Evolutionary conservation across 2,329 filamentous ascomycete genomes (phyloP), one percentile per base, ranked within the genome.

Genomic region (Paraconiothyrium sp.): DNA sequence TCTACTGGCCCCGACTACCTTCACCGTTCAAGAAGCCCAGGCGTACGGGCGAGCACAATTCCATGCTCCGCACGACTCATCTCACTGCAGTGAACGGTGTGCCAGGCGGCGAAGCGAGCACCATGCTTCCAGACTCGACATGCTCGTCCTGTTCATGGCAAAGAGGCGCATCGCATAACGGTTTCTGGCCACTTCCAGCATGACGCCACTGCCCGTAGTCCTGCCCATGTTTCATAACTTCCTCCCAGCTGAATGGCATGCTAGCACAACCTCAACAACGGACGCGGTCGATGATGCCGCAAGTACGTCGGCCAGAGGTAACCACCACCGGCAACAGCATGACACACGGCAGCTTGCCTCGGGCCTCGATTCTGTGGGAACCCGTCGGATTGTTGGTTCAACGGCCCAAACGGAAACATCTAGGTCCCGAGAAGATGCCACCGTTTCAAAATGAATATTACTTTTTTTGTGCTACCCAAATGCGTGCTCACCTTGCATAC

Each of bases 21-120:
- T 55, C 52, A 55, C 52, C 52, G 39, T 55, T 55, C 39, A 35
- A 22, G 16, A 46, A 22, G 14, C 41, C 52, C 52, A 46, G 52
- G 37, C 39, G 37, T 34, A 14, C 39, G 52, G 37, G 24, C 39
- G 52, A 55, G 39, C 13, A 44, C 13, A 44, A 16, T 22, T 35
- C 14, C 27, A 41, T n/a, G 39, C 39, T 41, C 39, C 39, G 4
- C 39, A 20, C 35, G 35, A 11, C 39, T 55, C 52, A 13, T 46
- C 52, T 34, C 24, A 22, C 39, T 46, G 24, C 37, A 14, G 24
- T 44, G 16, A 55, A 34, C 52, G 52, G 52, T 55, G 52, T 55
- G 52, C 52, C 39, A 7, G 37, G 2, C 16, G 14, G 37, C 51
- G 35, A 54, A 43, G 51, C 51, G 51, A 52, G 49, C 49, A 8